Conservation (phyloP, 352 stramenopile species). For the Phytopythium vexans region DNA sequence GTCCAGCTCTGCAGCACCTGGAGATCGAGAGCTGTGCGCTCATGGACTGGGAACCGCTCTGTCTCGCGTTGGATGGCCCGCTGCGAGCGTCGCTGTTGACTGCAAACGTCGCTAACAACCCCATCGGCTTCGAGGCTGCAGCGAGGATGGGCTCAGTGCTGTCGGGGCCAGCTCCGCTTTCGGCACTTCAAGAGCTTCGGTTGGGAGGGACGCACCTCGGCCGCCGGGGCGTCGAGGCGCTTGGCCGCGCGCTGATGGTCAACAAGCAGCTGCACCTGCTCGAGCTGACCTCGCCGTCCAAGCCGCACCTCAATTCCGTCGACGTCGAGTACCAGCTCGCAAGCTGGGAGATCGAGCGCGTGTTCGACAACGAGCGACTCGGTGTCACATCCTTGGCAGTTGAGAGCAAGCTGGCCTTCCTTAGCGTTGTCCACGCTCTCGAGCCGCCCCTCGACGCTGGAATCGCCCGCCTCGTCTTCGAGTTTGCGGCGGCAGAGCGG, state of each 20-base stretch:
- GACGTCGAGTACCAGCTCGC: constrained; percentile 1
- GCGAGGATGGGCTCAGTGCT: background rate
- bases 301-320: background rate
- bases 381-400: background rate
- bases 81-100: background rate
- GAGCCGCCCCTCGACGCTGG: background rate
- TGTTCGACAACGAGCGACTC: constrained; percentile 1
- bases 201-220: constrained; percentile 3
- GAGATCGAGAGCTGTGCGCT: constrained; percentile 1
- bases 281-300: background rate
- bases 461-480: background rate
- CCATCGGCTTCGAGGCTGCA: background rate
- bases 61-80: background rate
- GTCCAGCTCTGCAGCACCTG: background rate
- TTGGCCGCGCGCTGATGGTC: background rate
- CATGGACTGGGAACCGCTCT: background rate
- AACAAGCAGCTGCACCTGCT: constrained; percentile 4
- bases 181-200: constrained; percentile 2
- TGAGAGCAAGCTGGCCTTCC: constrained; percentile 5
- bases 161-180: background rate
- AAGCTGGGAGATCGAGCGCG: background rate
- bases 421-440: background rate
- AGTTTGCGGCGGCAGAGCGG: background rate
- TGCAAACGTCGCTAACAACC: constrained; percentile 1
- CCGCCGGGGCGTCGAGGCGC: background rate